phyloP scores from a whole-genome alignment of 164 flowering plant genomes.

The Magnolia officinalis region DNA sequence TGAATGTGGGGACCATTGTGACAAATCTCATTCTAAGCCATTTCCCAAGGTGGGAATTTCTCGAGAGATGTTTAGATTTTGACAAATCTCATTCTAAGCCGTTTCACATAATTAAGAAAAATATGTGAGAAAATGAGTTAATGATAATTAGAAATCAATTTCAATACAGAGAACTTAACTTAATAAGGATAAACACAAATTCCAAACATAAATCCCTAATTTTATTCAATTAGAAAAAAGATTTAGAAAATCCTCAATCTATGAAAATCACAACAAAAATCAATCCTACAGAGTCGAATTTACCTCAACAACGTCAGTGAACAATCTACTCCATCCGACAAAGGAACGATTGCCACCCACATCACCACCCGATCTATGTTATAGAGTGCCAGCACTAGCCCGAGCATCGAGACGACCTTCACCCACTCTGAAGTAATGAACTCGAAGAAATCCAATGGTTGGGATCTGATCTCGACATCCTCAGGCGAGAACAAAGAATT shows the following conservation, averaged over 20 bases:
- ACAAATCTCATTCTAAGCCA: too few species aligned
- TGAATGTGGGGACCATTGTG: too few species aligned
- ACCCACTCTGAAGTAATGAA: slow-evolving; percentile 94
- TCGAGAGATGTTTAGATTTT: too few species aligned
- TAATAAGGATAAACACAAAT: too few species aligned
- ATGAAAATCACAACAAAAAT: neutral
- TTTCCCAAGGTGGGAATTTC: too few species aligned
- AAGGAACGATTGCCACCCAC: slow-evolving; percentile 20
- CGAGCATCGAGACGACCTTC: slow-evolving; percentile 86
- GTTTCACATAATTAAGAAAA: too few species aligned
- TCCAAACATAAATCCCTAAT: too few species aligned
- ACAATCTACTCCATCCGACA: slow-evolving; percentile 68
- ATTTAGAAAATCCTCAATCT: neutral
- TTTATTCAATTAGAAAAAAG: too few species aligned
- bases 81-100: too few species aligned
- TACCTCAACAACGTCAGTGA: slow-evolving; percentile 96
- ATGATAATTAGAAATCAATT: neutral
- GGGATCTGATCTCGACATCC: slow-evolving; percentile 10
- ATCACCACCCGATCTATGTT: slow-evolving; percentile 94
- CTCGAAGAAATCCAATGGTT: slow-evolving; percentile 53
- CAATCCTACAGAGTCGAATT: neutral
- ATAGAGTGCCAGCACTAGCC: slow-evolving; percentile 74
- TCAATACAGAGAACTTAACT: too few species aligned
- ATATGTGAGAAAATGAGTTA: neutral
- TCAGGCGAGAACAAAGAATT: slow-evolving; percentile 8